Conservation (phyloP, 768 basidiomycete species). For the Boletales sp. region DNA sequence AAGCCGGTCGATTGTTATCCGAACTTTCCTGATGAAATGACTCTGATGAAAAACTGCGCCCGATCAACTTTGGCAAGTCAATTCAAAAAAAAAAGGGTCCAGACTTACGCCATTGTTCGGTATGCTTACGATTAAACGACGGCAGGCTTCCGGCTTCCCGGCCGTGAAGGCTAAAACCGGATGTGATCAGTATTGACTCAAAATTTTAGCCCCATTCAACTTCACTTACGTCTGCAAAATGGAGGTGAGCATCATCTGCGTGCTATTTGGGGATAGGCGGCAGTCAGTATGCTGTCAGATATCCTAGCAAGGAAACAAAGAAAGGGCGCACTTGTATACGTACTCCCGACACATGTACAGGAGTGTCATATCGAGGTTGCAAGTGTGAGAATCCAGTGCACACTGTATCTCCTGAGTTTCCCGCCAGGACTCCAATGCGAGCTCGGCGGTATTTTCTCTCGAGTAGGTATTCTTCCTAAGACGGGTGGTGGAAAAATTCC, state of each 20-base stretch:
- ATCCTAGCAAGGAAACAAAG: conserved; percentile 3
- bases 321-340: conserved; percentile 61
- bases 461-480: conserved; percentile 41
- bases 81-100: background rate
- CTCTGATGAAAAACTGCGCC: conserved; percentile 62
- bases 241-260: conserved; percentile 61
- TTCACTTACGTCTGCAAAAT: conserved; percentile 58
- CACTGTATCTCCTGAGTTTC: conserved; percentile 68
- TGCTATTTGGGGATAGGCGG: conserved; percentile 37
- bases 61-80: background rate
- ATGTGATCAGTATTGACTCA: conserved; percentile 21
- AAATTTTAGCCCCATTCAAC: background rate
- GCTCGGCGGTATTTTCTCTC: conserved; percentile 53
- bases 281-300: conserved; percentile 13
- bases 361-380: conserved; percentile 66
- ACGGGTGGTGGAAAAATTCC: conserved; percentile 62
- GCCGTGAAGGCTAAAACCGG: conserved; percentile 45
- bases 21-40: conserved; percentile 60
- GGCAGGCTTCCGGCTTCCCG: conserved; percentile 44
- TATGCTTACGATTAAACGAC: conserved; percentile 66
- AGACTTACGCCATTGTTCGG: conserved; percentile 75
- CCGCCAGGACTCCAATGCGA: conserved; percentile 59
- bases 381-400: conserved; percentile 61
- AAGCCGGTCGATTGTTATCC: conserved; percentile 49
- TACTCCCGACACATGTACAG: conserved; percentile 68